A percentile compares a stretch with the other conserved stretches of the same genome.
Conservation (phyloP, 306 rosid species). For the Comarum palustre region DNA sequence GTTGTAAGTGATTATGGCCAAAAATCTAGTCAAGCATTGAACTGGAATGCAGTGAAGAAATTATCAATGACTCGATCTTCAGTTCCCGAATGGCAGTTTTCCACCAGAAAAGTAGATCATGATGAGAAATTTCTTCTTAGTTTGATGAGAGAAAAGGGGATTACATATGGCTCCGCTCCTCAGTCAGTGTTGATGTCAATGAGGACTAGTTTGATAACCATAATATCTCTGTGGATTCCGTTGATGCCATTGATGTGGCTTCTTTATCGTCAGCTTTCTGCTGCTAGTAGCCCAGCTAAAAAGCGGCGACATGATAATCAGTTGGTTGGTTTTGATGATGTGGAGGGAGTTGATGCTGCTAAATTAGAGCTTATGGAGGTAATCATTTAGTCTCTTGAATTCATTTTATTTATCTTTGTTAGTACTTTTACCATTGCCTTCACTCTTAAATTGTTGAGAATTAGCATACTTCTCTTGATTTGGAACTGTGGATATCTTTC, state of each 20-base stretch:
- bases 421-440: background rate
- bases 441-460: background rate
- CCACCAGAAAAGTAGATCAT: slow-evolving; percentile 78
- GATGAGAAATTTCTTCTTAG: slow-evolving; percentile 78
- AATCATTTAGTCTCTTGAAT: slow-evolving; percentile 21
- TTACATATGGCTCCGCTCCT: slow-evolving; percentile 82
- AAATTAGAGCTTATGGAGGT: slow-evolving; percentile 98
- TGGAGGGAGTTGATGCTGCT: slow-evolving; percentile 91
- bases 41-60: slow-evolving; percentile 34
- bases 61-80: slow-evolving; percentile 43
- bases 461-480: background rate
- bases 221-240: slow-evolving; percentile 85
- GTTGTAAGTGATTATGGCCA: slow-evolving; percentile 36
- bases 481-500: background rate
- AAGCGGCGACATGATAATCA: slow-evolving; percentile 62
- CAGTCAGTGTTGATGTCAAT: slow-evolving; percentile 66
- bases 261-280: slow-evolving; percentile 86
- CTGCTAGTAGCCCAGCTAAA: slow-evolving; percentile 80
- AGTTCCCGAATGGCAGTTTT: slow-evolving; percentile 67
- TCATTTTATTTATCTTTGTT: background rate
- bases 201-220: slow-evolving; percentile 74
- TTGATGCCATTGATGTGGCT: slow-evolving; percentile 95
- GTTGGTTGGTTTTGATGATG: slow-evolving; percentile 83
- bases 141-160: slow-evolving; percentile 85
- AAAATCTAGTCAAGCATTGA: slow-evolving; percentile 34